Evolutionary conservation across 1,139 yeast genomes (phyloP).

Genomic region (Debaryomyces singareniensis): DNA sequence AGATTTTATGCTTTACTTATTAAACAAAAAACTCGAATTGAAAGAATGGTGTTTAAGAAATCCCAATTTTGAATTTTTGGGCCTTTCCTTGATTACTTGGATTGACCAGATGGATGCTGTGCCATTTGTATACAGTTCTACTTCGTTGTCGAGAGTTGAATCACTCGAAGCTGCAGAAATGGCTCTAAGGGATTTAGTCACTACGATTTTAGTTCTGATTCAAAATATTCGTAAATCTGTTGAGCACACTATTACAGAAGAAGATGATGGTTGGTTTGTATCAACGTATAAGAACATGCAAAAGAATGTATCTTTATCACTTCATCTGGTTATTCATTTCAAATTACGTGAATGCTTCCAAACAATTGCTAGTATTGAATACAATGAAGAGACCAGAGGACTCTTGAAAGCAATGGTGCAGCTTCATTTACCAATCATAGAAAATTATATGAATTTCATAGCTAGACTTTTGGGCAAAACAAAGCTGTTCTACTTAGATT

Average conservation of each 20-base stretch:
- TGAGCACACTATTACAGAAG: slow-evolving; percentile 31
- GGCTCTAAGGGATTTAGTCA: slow-evolving; percentile 46
- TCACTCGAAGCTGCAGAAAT: slow-evolving; percentile 39
- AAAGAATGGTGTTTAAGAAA: slow-evolving; percentile 23
- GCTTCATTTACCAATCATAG: slow-evolving; percentile 53
- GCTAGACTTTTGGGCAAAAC: background rate
- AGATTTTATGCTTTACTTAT: slow-evolving; percentile 7
- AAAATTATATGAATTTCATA: slow-evolving; percentile 38
- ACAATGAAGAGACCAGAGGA: slow-evolving; percentile 28
- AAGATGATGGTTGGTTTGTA: slow-evolving; percentile 62
- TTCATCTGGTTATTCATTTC: slow-evolving; percentile 23
- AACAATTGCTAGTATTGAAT: slow-evolving; percentile 22
- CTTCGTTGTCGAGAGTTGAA: slow-evolving; percentile 13
- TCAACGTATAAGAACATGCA: slow-evolving; percentile 39
- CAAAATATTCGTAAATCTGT: slow-evolving; percentile 47
- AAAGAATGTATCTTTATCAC: slow-evolving; percentile 21
- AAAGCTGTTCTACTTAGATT: slow-evolving; percentile 5
- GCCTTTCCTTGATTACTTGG: slow-evolving; percentile 40
- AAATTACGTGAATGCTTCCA: slow-evolving; percentile 15
- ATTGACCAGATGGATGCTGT: slow-evolving; percentile 12
- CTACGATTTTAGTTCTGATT: slow-evolving; percentile 57
- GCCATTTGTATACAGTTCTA: slow-evolving; percentile 17
- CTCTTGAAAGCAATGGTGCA: slow-evolving; percentile 37
- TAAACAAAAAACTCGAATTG: slow-evolving; percentile 14
- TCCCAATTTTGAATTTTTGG: slow-evolving; percentile 34